phyloP scores from a whole-genome alignment of 345 rosid genomes.

The Hypericum androsaemum region DNA sequence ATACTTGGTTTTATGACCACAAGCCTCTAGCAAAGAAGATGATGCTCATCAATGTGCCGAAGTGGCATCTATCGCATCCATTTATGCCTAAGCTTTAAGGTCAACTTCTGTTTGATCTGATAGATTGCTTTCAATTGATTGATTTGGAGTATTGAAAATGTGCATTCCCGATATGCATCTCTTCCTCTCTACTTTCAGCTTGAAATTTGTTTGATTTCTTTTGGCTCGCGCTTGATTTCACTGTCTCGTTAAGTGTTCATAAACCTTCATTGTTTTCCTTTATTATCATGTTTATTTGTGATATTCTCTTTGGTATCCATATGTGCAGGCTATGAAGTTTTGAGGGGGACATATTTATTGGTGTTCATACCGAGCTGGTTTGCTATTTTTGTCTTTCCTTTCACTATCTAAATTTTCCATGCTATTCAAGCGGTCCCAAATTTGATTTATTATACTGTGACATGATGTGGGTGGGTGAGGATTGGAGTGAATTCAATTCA shows the following conservation, averaged over 20 bases:
- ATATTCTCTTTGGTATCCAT: too few species aligned
- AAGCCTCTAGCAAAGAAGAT: conserved; percentile 96
- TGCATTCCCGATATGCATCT: conserved; percentile 77
- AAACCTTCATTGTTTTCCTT: too few species aligned
- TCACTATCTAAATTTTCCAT: neutral
- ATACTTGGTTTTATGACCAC: conserved; percentile 97
- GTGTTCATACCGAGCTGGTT: too few species aligned
- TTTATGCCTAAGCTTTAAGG: conserved; percentile 98
- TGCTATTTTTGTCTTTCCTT: too few species aligned
- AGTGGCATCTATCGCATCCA: conserved; percentile 98
- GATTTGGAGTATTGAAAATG: conserved; percentile 98
- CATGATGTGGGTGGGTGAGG: conserved; percentile 99
- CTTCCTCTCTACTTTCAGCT: neutral
- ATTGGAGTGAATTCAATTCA: conserved; percentile 99
- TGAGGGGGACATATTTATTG: too few species aligned
- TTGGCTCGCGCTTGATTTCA: neutral
- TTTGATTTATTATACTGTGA: conserved; percentile 95
- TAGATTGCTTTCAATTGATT: conserved; percentile 89
- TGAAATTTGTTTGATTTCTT: neutral
- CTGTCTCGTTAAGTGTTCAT: too few species aligned
- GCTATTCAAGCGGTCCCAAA: conserved; percentile 80
- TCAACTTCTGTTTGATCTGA: conserved; percentile 88
- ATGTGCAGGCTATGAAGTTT: too few species aligned
- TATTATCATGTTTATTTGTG: too few species aligned
- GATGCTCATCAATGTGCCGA: conserved; percentile 95